Base-by-base conservation (phyloP, 805 yeast species). In the Schizosaccharomyces cryophilus region DNA sequence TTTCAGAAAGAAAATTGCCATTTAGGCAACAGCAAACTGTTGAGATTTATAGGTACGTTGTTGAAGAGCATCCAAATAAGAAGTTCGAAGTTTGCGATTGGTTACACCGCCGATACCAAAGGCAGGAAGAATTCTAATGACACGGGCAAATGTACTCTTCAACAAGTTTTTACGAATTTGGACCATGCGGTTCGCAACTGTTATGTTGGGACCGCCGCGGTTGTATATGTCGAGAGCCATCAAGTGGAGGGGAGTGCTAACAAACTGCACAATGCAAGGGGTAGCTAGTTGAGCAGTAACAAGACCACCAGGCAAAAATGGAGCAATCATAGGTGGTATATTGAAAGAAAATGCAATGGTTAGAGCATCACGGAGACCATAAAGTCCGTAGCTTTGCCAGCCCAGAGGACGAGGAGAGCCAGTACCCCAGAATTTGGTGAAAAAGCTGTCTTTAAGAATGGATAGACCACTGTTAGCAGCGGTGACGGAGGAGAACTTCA, bases 91-190 rank as follows among this genome's bases (percentile, higher is more conserved):
- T 21, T 31, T 31, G 5, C 60, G 42, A 40, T 56, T 56, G 17
- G 47, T 35, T 15, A 56, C 60, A n/a, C 60, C 60, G 13, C 60
- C 60, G 6, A 56, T 11, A n/a, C 60, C 60, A 56, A 56, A 56
- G 15, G 60, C 60, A n/a, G 60, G 60, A 17, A 56, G 47, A n/a
- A 56, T 56, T 17, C 60, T 29, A 35, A 35, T 9, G 26, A 56
- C 35, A 35, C 60, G 60, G n/a, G 60, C 60, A 35, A 56, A 56
- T 7, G 42, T 56, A 21, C 60, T 56, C 17, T 56, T 56, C 29
- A 56, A n/a, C 17, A 56, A 21, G n/a, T 35, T 30, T 21, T 40
- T 56, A 29, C 42, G 47, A 19, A 30, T 24, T 35, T 56, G 42
- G 24, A 30, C n/a, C 4, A 35, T 21, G 40, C 60, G 24, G 17